phyloP scores from a whole-genome alignment of 2,329 filamentous ascomycete species.

The Aspergillus uvarum region DNA sequence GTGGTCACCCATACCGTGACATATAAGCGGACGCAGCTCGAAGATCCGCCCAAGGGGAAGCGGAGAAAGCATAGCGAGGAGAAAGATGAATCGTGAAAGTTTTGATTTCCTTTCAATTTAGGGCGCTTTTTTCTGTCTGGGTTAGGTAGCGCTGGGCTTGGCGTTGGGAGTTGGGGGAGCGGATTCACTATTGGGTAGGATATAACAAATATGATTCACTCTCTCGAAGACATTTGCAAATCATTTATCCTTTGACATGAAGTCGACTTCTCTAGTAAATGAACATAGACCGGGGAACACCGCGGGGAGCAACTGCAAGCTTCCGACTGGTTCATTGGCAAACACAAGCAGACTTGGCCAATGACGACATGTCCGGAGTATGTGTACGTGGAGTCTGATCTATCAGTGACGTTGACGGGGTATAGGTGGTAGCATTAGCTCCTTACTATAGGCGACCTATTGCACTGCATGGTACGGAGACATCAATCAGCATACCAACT shows the following conservation, averaged over 20 bases:
- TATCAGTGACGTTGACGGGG: background rate
- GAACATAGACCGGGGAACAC: background rate
- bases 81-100: slow-evolving; percentile 4
- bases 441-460: no score
- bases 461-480: no score
- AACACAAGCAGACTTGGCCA: background rate
- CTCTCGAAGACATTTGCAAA: background rate
- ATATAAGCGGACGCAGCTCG: slow-evolving; percentile 73
- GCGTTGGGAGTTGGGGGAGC: slow-evolving; percentile 5
- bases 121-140: background rate
- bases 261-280: no score
- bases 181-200: background rate
- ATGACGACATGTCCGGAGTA: background rate
- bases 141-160: slow-evolving; percentile 5
- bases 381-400: background rate
- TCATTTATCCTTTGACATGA: no score
- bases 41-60: slow-evolving; percentile 89
- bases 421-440: no score
- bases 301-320: background rate
- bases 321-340: background rate
- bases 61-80: slow-evolving; percentile 62
- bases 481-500: no score
- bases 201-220: background rate
- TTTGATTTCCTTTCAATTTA: background rate
- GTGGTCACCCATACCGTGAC: slow-evolving; percentile 94